These are phyloP conservation scores for Millerozyma acaciae DNA, from an alignment of 805 yeast genomes.

Conservation along the genomic window DNA sequence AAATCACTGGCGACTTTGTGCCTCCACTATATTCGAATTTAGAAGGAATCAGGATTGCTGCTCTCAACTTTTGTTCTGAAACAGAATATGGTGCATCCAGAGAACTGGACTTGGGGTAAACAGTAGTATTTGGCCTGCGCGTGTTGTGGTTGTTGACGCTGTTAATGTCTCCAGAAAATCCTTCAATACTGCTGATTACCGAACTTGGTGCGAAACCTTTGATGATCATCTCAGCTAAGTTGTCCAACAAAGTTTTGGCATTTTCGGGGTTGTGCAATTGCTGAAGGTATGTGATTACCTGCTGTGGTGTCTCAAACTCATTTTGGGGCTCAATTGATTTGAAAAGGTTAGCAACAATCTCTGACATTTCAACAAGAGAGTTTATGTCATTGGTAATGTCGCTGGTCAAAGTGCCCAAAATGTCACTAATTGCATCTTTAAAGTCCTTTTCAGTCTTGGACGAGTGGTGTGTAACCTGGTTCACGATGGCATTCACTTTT, in stretches of 20 bases:
- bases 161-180: background rate
- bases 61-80: constrained; percentile 1
- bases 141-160: background rate
- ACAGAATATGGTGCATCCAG: constrained; percentile 3
- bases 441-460: no score
- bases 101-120: constrained; percentile 1
- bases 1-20: constrained; percentile 1
- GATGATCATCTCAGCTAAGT: background rate
- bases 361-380: no score
- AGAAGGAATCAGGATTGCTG: constrained; percentile 1
- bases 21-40: constrained; percentile 1
- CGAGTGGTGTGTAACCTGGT: no score
- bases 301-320: background rate
- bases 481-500: no score
- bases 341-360: background rate
- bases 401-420: no score
- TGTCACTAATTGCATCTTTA: no score
- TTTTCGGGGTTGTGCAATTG: background rate
- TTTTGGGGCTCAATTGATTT: background rate
- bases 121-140: background rate
- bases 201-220: constrained; percentile 1
- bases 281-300: background rate
- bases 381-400: no score
- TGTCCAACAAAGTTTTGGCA: background rate
- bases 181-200: background rate